A percentile compares a stretch with the other conserved stretches of the same genome.
Conservation (phyloP, 2,329 filamentous ascomycete species). For the Bisporella sp. region DNA sequence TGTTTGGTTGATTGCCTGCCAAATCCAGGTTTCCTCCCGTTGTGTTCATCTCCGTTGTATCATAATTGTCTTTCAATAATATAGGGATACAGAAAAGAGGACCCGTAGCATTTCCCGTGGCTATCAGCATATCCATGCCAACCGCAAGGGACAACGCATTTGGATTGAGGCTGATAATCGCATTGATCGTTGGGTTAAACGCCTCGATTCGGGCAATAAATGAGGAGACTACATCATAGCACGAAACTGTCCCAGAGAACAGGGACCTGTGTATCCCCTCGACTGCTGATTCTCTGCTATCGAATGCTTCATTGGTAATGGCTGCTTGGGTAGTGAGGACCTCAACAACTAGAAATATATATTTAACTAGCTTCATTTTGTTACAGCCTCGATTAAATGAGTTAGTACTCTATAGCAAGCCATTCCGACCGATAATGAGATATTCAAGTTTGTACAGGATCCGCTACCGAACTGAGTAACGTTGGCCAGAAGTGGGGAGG, state of each 20-base stretch:
- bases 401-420: too few species aligned
- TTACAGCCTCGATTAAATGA: too few species aligned
- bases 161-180: slow-evolving; percentile 30
- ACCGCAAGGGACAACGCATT: slow-evolving; percentile 41
- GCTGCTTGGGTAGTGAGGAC: too few species aligned
- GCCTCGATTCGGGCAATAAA: slow-evolving; percentile 46
- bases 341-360: too few species aligned
- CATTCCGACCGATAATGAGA: too few species aligned
- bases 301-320: slow-evolving; percentile 27
- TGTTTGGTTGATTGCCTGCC: slow-evolving; percentile 36
- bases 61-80: slow-evolving; percentile 53
- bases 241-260: slow-evolving; percentile 33
- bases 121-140: slow-evolving; percentile 38
- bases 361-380: too few species aligned
- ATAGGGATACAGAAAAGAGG: slow-evolving; percentile 54
- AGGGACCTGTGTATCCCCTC: slow-evolving; percentile 47
- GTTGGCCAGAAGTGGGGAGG: too few species aligned
- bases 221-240: slow-evolving; percentile 3
- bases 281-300: slow-evolving; percentile 51
- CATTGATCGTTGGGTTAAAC: slow-evolving; percentile 50
- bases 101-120: slow-evolving; percentile 40
- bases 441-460: too few species aligned
- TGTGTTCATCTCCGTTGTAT: slow-evolving; percentile 38
- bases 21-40: slow-evolving; percentile 48
- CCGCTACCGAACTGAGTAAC: too few species aligned